Evolutionary conservation across 106 monocot species (phyloP).

Genomic region (Dioscorea zingiberensis): DNA sequence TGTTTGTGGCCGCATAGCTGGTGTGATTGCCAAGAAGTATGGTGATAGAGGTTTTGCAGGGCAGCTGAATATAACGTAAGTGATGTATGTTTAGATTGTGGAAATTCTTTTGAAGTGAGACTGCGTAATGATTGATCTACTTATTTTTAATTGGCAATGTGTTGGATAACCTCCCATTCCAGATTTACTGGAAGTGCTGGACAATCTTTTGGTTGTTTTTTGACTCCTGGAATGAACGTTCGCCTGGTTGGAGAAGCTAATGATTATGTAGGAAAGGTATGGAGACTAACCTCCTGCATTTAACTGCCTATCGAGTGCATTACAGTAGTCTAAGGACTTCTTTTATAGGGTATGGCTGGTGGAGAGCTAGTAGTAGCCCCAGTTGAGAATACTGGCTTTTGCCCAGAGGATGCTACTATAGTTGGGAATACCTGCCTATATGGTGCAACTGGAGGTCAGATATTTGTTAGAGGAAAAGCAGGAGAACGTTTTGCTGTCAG

Average conservation of each 20-base stretch:
- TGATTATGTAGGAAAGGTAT: slow-evolving; percentile 98
- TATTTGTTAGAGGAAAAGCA: slow-evolving; percentile 95
- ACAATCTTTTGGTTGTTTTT: slow-evolving; percentile 89
- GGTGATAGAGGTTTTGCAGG: slow-evolving; percentile 97
- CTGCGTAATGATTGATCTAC: too few relatives aligned
- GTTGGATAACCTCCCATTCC: slow-evolving; percentile 12
- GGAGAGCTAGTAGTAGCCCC: slow-evolving; percentile 88
- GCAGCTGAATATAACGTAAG: slow-evolving; percentile 88
- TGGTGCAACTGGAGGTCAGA: slow-evolving; percentile 95
- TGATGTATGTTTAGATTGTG: neutral
- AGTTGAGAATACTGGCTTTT: slow-evolving; percentile 69
- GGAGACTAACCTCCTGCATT: neutral
- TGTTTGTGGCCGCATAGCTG: slow-evolving; percentile 97
- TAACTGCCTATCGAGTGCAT: neutral
- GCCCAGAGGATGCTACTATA: slow-evolving; percentile 86
- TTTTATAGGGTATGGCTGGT: slow-evolving; percentile 89
- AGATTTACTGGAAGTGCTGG: slow-evolving; percentile 98
- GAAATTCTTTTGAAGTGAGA: too few relatives aligned
- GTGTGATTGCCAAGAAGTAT: slow-evolving; percentile 97
- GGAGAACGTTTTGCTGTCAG: slow-evolving; percentile 98
- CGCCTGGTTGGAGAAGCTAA: slow-evolving; percentile 87
- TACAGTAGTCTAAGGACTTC: too few relatives aligned
- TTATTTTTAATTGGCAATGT: too few relatives aligned
- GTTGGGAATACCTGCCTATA: slow-evolving; percentile 97
- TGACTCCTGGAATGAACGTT: slow-evolving; percentile 97